Percentiles rank a stretch among this genome's conserved stretches.
Evolutionary conservation across 2,329 filamentous ascomycete species (phyloP).

Genomic region (Colletotrichum sp.): DNA sequence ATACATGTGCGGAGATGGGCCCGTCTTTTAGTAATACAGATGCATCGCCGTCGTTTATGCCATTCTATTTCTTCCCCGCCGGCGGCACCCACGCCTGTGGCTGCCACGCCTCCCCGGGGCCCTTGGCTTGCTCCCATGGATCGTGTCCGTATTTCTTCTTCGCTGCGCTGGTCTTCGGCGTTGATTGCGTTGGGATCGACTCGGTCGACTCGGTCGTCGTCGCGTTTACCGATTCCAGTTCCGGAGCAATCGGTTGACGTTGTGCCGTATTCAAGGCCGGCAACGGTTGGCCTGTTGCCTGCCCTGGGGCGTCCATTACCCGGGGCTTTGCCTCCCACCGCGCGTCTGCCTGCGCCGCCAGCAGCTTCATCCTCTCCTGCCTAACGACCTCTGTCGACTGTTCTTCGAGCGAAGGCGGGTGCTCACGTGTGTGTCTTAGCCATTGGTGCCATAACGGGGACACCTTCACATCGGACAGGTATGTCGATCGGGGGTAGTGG

Average conservation of each 20-base stretch:
- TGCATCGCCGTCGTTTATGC: not conserved
- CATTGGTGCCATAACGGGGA: constrained; percentile 72
- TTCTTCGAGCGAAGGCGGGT: constrained; percentile 62
- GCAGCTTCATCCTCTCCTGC: constrained; percentile 56
- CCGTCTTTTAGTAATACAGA: constrained; percentile 10
- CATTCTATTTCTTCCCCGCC: constrained; percentile 33
- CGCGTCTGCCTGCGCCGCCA: constrained; percentile 67
- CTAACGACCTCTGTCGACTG: constrained; percentile 59
- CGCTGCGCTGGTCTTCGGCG: not conserved
- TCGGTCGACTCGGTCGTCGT: not conserved
- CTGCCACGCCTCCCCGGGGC: constrained; percentile 71
- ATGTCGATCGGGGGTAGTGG: constrained; percentile 58
- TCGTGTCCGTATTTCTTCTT: constrained; percentile 38
- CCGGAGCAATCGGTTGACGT: constrained; percentile 12
- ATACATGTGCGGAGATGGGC: not conserved
- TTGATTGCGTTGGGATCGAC: not conserved
- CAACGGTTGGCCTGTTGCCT: constrained; percentile 29
- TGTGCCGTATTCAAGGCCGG: constrained; percentile 29
- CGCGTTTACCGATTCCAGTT: constrained; percentile 6
- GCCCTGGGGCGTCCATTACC: constrained; percentile 45
- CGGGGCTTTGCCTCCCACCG: constrained; percentile 67
- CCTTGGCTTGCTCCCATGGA: constrained; percentile 63
- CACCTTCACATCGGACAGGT: constrained; percentile 61
- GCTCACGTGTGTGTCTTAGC: constrained; percentile 64
- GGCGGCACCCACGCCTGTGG: constrained; percentile 66